Evolutionary conservation across 192 early-diverging fungal genomes (phyloP).

Genomic region (Geranomyces michiganensis): DNA sequence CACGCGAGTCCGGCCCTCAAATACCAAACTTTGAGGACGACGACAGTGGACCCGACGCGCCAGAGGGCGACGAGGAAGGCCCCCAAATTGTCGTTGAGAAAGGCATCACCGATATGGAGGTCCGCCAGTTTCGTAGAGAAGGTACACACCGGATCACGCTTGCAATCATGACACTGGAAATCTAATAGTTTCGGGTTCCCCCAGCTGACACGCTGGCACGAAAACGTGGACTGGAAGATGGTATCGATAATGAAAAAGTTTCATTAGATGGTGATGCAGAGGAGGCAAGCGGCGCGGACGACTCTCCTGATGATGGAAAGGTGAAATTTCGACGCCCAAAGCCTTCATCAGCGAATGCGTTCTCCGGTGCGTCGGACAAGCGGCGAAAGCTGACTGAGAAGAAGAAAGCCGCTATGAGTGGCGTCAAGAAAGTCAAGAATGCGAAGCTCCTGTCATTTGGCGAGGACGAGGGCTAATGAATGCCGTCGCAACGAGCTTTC

Average conservation of each 20-base stretch:
- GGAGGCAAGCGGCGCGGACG: neutral
- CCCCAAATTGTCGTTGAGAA: slow-evolving; percentile 32
- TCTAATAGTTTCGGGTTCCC: no score
- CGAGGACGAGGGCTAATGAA: slow-evolving; percentile 30
- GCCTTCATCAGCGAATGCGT: neutral
- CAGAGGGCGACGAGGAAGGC: slow-evolving; percentile 33
- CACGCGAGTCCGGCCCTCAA: neutral
- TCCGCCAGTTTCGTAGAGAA: slow-evolving; percentile 18
- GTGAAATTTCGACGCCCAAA: slow-evolving; percentile 13
- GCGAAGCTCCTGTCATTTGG: slow-evolving; percentile 36
- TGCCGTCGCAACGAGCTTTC: no score
- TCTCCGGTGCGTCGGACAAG: slow-evolving; percentile 14
- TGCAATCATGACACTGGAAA: neutral
- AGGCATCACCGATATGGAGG: slow-evolving; percentile 34
- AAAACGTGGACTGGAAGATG: slow-evolving; percentile 17
- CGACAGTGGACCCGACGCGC: slow-evolving; percentile 29
- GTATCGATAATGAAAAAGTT: neutral
- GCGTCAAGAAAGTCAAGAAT: slow-evolving; percentile 35
- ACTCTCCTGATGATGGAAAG: slow-evolving; percentile 2
- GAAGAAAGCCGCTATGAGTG: slow-evolving; percentile 14
- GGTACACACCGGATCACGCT: no score
- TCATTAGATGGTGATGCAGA: neutral
- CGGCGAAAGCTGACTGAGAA: slow-evolving; percentile 18
- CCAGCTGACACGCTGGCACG: neutral
- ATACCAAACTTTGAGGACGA: slow-evolving; percentile 22